Conservation (phyloP, 2,329 filamentous ascomycete species). For the Cladosporium sp. region DNA sequence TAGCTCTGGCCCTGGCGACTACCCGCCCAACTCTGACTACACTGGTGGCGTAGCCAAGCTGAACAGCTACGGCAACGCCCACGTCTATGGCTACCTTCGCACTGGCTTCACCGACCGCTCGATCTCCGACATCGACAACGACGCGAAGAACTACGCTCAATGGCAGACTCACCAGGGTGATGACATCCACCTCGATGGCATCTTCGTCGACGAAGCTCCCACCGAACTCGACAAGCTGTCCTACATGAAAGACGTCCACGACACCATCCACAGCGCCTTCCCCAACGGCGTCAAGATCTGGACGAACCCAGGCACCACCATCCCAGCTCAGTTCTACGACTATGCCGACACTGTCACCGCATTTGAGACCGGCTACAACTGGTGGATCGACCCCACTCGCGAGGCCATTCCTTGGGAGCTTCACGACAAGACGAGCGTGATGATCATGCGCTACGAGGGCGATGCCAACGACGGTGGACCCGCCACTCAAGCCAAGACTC, state of each 20-base stretch:
- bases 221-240: slow-evolving; percentile 3
- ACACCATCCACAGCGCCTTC: slow-evolving; percentile 7
- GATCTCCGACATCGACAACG: slow-evolving; percentile 18
- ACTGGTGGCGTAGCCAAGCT: slow-evolving; percentile 20
- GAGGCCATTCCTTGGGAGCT: slow-evolving; percentile 12
- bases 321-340: slow-evolving; percentile 12
- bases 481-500: background rate
- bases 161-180: slow-evolving; percentile 9
- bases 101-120: slow-evolving; percentile 21
- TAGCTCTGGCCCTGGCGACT: slow-evolving; percentile 22
- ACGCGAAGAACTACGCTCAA: slow-evolving; percentile 21
- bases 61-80: slow-evolving; percentile 24
- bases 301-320: slow-evolving; percentile 13
- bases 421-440: slow-evolving; percentile 9
- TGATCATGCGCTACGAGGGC: slow-evolving; percentile 14
- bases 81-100: slow-evolving; percentile 29
- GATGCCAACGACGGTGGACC: slow-evolving; percentile 7
- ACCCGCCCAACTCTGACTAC: slow-evolving; percentile 24
- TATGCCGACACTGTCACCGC: slow-evolving; percentile 14
- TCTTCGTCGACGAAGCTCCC: slow-evolving; percentile 31
- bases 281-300: slow-evolving; percentile 5
- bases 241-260: slow-evolving; percentile 13
- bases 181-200: slow-evolving; percentile 24
- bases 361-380: slow-evolving; percentile 14
- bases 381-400: slow-evolving; percentile 5